Conservation (phyloP, 352 stramenopile species). For the Phytophthora nicotianae region DNA sequence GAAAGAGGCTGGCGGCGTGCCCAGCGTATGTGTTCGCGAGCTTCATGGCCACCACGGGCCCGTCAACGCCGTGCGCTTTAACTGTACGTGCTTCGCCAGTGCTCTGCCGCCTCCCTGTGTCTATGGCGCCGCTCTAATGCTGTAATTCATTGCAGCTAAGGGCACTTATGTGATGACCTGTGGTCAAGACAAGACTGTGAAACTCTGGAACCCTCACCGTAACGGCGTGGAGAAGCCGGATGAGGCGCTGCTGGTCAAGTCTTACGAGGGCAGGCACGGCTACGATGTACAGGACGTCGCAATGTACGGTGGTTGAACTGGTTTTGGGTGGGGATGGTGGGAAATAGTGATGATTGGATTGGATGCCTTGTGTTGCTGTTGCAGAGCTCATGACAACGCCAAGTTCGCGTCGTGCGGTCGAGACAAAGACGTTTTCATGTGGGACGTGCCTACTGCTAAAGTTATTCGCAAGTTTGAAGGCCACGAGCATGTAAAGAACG, state of each 20-base stretch:
- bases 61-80: conserved; percentile 84
- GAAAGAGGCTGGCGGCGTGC: conserved; percentile 24
- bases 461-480: conserved; percentile 91
- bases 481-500: conserved; percentile 62
- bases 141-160: conserved; percentile 53
- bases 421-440: conserved; percentile 88
- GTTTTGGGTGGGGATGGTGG: neutral
- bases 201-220: conserved; percentile 89
- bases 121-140: neutral
- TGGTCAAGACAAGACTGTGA: conserved; percentile 86
- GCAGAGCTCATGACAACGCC: conserved; percentile 80
- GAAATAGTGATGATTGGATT: conserved; percentile 1
- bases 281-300: conserved; percentile 92
- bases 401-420: conserved; percentile 88
- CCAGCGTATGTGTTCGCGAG: conserved; percentile 50
- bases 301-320: conserved; percentile 56
- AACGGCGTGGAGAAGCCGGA: conserved; percentile 58
- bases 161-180: conserved; percentile 91
- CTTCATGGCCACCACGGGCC: conserved; percentile 71
- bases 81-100: conserved; percentile 42
- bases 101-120: neutral
- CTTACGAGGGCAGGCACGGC: conserved; percentile 83
- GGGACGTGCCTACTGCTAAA: conserved; percentile 85
- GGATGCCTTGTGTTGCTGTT: conserved; percentile 6
- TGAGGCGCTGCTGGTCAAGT: conserved; percentile 83